Conservation (phyloP, 1,284 basidiomycete genomes). For the Ustilago nuda region DNA sequence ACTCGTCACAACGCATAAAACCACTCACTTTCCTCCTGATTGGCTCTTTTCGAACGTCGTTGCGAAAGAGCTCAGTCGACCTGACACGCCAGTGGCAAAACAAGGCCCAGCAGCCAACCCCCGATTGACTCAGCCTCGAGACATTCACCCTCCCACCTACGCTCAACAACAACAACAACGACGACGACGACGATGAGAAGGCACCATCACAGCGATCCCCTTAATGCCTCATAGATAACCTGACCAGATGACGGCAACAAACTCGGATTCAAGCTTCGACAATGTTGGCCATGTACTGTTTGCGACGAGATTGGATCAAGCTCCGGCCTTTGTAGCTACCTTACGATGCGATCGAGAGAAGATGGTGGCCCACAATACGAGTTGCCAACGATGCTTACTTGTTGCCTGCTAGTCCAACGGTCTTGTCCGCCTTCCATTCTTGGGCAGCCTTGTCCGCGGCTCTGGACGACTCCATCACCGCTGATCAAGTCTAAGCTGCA, state of each 20-base stretch:
- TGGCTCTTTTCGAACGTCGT: not conserved
- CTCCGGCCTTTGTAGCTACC: not conserved
- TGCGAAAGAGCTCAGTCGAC: not conserved
- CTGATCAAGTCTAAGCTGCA: slow-evolving; percentile 4
- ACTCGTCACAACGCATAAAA: not conserved
- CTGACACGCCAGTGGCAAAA: slow-evolving; percentile 6
- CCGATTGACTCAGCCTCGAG: slow-evolving; percentile 9
- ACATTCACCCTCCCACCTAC: not conserved
- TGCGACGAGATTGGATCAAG: not conserved
- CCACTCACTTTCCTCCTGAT: not conserved
- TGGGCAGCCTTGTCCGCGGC: slow-evolving; percentile 45
- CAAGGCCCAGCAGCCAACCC: not conserved
- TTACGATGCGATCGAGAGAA: not conserved
- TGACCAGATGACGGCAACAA: not conserved
- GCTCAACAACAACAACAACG: not conserved
- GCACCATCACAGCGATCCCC: not conserved
- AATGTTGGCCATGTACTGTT: not conserved
- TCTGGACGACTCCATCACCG: slow-evolving; percentile 43
- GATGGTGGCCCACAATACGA: not conserved
- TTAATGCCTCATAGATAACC: not conserved
- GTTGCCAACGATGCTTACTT: slow-evolving; percentile 1
- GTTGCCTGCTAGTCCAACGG: not conserved
- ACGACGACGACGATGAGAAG: not conserved
- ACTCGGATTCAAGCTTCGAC: not conserved
- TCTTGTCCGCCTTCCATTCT: slow-evolving; percentile 41